Conservation (phyloP, 2,329 filamentous ascomycete genomes). For the Alternaria novae-zelandiae region DNA sequence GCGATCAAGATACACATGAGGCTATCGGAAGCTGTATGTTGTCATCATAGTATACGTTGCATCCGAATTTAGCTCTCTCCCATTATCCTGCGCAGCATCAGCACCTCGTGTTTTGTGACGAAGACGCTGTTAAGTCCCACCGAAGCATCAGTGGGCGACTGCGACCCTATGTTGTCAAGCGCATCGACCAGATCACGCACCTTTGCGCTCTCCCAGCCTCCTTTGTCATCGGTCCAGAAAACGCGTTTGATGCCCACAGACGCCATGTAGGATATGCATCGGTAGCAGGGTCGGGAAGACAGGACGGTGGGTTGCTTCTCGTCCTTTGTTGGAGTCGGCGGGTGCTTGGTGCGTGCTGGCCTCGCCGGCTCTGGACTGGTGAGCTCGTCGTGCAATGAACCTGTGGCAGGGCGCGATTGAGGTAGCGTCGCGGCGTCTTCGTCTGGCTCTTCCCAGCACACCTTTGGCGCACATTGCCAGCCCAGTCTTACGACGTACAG, state of each 20-base stretch:
- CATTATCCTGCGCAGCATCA: constrained; percentile 53
- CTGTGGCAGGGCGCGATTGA: neutral
- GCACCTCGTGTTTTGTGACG: constrained; percentile 61
- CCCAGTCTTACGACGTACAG: neutral
- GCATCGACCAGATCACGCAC: constrained; percentile 57
- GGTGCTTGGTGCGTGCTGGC: neutral
- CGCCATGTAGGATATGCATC: neutral
- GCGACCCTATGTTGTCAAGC: constrained; percentile 42
- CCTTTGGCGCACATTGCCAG: neutral
- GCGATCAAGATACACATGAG: neutral
- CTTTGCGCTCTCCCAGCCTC: constrained; percentile 38
- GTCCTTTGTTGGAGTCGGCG: neutral
- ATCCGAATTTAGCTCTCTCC: constrained; percentile 9
- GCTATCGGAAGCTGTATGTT: neutral
- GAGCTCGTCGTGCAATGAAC: neutral
- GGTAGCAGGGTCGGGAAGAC: neutral
- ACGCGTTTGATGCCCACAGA: neutral
- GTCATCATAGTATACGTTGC: neutral
- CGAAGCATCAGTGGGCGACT: neutral
- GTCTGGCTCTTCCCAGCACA: neutral
- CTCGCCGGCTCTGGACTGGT: neutral
- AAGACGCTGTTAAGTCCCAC: constrained; percentile 48
- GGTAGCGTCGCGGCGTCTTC: neutral
- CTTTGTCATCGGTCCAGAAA: neutral
- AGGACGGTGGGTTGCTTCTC: neutral